Evolutionary conservation across 495 filamentous ascomycete genomes (phyloP).

Genomic region (Talaromyces nanjingensis): DNA sequence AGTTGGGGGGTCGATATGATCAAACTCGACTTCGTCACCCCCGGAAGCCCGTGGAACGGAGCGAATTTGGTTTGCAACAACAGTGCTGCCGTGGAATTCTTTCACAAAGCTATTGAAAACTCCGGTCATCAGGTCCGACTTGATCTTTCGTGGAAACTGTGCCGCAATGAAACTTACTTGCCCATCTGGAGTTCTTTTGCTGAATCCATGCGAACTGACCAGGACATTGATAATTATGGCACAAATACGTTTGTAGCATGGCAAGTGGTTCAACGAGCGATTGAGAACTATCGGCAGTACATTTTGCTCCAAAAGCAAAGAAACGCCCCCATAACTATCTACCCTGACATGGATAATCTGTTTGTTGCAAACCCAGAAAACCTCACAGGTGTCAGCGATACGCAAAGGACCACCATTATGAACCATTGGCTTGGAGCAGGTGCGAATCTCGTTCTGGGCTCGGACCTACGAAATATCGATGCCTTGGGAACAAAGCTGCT

Average conservation of each 20-base stretch:
- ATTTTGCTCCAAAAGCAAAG: not conserved
- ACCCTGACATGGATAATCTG: constrained; percentile 5
- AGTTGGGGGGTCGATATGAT: not conserved
- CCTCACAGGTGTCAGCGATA: not conserved
- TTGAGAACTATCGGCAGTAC: constrained; percentile 4
- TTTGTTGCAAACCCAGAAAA: not conserved
- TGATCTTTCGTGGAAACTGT: constrained; percentile 4
- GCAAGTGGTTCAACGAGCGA: not conserved
- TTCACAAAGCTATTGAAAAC: not conserved
- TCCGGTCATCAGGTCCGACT: not conserved
- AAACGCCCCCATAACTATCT: not conserved
- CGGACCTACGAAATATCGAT: not conserved
- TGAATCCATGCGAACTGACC: constrained; percentile 1
- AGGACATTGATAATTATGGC: constrained; percentile 2
- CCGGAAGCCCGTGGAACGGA: not conserved
- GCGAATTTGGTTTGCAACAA: not conserved
- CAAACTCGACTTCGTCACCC: not conserved
- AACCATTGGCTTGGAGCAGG: constrained; percentile 6
- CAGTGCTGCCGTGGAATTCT: not conserved
- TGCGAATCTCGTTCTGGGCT: not conserved
- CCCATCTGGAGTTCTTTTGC: not conserved
- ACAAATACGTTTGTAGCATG: not conserved
- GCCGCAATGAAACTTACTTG: constrained; percentile 1
- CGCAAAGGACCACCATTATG: not conserved
- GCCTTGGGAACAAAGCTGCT: not conserved